phyloP scores from a whole-genome alignment of 163 green algal species.

The Picocystis sp. region DNA sequence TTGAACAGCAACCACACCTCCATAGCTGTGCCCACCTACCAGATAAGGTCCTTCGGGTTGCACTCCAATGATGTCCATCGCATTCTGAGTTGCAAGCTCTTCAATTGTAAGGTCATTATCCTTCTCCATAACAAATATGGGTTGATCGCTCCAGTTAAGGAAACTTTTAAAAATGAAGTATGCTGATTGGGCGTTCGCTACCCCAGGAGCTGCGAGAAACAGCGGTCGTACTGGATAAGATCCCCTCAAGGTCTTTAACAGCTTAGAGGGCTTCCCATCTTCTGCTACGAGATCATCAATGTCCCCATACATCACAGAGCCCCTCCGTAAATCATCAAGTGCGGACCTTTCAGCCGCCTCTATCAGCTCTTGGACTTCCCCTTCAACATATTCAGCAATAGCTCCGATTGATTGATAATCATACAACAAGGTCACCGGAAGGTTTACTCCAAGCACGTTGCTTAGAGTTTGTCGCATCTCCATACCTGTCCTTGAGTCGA shows the following conservation, averaged over 20 bases:
- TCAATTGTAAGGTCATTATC: constrained; percentile 69
- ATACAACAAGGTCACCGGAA: constrained; percentile 70
- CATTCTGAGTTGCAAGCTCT: constrained; percentile 36
- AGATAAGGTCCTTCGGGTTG: constrained; percentile 67
- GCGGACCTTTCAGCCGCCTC: constrained; percentile 9
- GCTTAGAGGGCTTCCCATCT: constrained; percentile 24
- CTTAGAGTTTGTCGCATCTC: constrained; percentile 36
- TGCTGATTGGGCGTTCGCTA: constrained; percentile 67
- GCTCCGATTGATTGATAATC: constrained; percentile 48
- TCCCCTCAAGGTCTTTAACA: constrained; percentile 52
- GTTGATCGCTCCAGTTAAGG: constrained; percentile 59
- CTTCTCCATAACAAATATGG: constrained; percentile 81
- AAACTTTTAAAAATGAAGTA: constrained; percentile 70
- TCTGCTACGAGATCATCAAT: background rate
- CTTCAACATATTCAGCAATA: constrained; percentile 27
- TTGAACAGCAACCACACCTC: constrained; percentile 50
- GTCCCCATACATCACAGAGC: background rate
- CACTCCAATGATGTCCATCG: constrained; percentile 49
- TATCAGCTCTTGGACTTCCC: constrained; percentile 1
- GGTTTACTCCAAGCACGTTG: constrained; percentile 23
- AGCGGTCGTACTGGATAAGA: constrained; percentile 31
- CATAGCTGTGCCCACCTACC: constrained; percentile 69
- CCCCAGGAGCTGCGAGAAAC: constrained; percentile 66
- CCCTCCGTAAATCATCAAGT: background rate
- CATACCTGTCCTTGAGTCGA: constrained; percentile 46